phyloP scores from a whole-genome alignment of 108 stramenopile genomes.

The Skeletonema menzelii region DNA sequence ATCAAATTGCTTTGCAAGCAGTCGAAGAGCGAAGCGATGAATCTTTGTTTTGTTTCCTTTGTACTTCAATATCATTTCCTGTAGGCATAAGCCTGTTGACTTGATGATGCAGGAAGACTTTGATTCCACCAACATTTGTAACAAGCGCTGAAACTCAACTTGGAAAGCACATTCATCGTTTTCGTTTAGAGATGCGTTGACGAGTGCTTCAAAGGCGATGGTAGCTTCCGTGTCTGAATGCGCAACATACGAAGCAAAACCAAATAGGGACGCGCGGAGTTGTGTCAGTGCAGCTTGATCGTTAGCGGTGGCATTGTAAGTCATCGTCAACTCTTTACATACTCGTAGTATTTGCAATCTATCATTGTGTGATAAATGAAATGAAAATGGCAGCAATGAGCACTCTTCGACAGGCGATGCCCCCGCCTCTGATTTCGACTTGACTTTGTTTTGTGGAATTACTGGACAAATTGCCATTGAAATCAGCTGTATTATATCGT shows the following conservation, averaged over 20 bases:
- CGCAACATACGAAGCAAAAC: conserved; percentile 24
- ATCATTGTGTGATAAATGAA: conserved; percentile 26
- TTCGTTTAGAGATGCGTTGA: conserved; percentile 7
- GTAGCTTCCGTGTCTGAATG: conserved; percentile 20
- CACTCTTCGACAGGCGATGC: not conserved
- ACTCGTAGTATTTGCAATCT: conserved; percentile 22
- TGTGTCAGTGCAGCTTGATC: not conserved
- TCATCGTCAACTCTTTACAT: conserved; percentile 17
- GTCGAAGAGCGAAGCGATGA: not conserved
- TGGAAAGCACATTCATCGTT: not conserved
- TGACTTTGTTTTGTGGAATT: not conserved
- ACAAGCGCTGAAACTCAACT: conserved; percentile 20
- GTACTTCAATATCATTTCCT: conserved; percentile 17
- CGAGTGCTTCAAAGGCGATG: conserved; percentile 19
- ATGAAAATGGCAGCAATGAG: conserved; percentile 28
- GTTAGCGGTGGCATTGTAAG: not conserved
- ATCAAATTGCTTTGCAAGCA: conserved; percentile 3
- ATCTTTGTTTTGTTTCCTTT: conserved; percentile 24
- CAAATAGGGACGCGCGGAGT: conserved; percentile 17
- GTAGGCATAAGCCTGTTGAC: conserved; percentile 1
- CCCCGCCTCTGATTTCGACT: not conserved
- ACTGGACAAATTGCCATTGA: conserved; percentile 32
- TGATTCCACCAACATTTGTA: conserved; percentile 14
- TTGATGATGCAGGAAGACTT: conserved; percentile 3
- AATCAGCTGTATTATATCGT: conserved; percentile 23